Evolutionary conservation across 768 basidiomycete species (phyloP).

Genomic region (Pleurotus cornucopiae): DNA sequence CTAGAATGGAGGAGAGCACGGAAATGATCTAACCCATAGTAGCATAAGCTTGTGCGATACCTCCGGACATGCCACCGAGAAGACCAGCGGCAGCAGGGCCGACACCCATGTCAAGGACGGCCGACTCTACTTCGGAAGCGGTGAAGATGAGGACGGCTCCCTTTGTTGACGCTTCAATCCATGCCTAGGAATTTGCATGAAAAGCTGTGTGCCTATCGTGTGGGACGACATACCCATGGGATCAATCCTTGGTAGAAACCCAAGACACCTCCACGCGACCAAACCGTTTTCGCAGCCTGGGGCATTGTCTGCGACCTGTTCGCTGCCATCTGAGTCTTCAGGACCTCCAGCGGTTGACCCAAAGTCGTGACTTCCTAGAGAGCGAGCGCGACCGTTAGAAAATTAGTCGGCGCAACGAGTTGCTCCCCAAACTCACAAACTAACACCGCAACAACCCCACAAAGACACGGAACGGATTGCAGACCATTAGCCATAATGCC

Average conservation of each 20-base stretch:
- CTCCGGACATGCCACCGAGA: constrained; percentile 96
- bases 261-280: constrained; percentile 82
- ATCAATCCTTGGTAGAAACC: constrained; percentile 99
- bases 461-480: too few species aligned
- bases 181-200: constrained; percentile 56
- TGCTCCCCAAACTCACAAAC: constrained; percentile 44
- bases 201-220: background rate
- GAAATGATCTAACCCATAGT: constrained; percentile 85
- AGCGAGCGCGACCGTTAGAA: constrained; percentile 16
- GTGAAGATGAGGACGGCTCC: constrained; percentile 95
- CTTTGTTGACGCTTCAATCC: constrained; percentile 99
- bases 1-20: constrained; percentile 11
- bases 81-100: constrained; percentile 82
- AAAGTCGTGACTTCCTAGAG: constrained; percentile 92
- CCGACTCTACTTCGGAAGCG: constrained; percentile 89
- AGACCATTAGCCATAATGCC: too few species aligned
- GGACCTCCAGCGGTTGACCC: constrained; percentile 95
- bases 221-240: constrained; percentile 73
- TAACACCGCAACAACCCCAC: constrained; percentile 16
- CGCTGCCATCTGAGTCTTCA: constrained; percentile 99
- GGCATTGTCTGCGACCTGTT: constrained; percentile 90
- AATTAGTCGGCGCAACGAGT: constrained; percentile 9
- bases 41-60: constrained; percentile 96
- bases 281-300: constrained; percentile 80
- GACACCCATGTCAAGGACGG: constrained; percentile 58